Conservation (phyloP, 176 grass and related monocot species). For the Otatea glauca region DNA sequence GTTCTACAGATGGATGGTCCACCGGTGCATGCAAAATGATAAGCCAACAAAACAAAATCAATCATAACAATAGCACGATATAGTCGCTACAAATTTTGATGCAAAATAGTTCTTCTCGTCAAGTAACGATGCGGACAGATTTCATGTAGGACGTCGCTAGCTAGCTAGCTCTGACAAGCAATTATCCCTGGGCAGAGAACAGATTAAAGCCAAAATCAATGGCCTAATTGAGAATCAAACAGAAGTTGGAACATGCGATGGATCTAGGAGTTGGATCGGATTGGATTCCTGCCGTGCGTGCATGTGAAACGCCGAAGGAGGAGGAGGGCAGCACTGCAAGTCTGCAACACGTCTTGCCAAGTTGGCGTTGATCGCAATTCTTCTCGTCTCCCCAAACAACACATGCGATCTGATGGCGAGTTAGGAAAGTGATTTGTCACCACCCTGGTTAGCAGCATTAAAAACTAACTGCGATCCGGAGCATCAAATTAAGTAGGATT, state of each 20-base stretch:
- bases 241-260: background rate
- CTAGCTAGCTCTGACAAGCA: background rate
- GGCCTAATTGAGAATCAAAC: too few species aligned
- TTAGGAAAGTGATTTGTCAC: conserved; percentile 27
- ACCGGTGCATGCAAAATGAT: background rate
- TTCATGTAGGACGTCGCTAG: background rate
- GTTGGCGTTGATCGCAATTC: background rate
- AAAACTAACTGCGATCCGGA: conserved; percentile 8
- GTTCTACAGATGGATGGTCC: background rate
- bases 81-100: background rate
- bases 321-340: background rate
- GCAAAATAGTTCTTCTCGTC: background rate
- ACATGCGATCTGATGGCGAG: conserved; percentile 9
- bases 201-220: background rate
- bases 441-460: background rate
- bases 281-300: background rate
- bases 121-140: background rate
- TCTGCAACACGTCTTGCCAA: background rate
- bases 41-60: background rate
- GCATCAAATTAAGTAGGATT: background rate
- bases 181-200: background rate
- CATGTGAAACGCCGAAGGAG: background rate
- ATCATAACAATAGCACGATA: background rate
- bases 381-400: background rate
- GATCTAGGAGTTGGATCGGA: background rate